Evolutionary conservation across 2,329 filamentous ascomycete species (phyloP).

Genomic region (Fonsecaea monophora): DNA sequence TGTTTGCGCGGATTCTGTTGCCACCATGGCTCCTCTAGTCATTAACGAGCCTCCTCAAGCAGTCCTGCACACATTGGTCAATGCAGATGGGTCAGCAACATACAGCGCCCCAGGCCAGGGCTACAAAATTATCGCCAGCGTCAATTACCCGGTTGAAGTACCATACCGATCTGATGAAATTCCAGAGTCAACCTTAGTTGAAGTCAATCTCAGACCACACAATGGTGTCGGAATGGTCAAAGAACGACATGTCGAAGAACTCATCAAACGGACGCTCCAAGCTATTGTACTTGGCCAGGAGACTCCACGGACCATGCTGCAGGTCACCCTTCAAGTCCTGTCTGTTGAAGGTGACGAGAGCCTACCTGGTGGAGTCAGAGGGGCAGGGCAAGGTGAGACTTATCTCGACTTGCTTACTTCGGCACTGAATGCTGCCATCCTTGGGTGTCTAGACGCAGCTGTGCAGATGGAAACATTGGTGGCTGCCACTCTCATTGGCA

Average conservation of each 20-base stretch:
- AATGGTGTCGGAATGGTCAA: slow-evolving; percentile 83
- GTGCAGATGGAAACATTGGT: slow-evolving; percentile 79
- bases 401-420: slow-evolving; percentile 81
- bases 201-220: slow-evolving; percentile 86
- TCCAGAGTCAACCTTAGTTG: slow-evolving; percentile 86
- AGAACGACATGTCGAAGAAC: slow-evolving; percentile 79
- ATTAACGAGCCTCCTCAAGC: slow-evolving; percentile 31
- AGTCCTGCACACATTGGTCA: slow-evolving; percentile 31
- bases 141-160: slow-evolving; percentile 93
- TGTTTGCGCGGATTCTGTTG: not conserved
- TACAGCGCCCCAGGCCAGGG: slow-evolving; percentile 63
- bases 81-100: slow-evolving; percentile 38
- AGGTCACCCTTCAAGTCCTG: slow-evolving; percentile 52
- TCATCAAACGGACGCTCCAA: slow-evolving; percentile 48
- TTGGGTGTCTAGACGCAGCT: slow-evolving; percentile 80
- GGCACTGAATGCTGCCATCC: slow-evolving; percentile 77
- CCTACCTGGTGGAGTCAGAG: slow-evolving; percentile 38
- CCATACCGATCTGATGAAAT: slow-evolving; percentile 81
- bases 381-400: slow-evolving; percentile 45
- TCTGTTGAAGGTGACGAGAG: slow-evolving; percentile 44
- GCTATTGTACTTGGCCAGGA: slow-evolving; percentile 53
- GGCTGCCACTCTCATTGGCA: slow-evolving; percentile 69
- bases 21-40: slow-evolving; percentile 22
- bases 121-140: slow-evolving; percentile 81
- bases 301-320: slow-evolving; percentile 52